Base-by-base conservation (phyloP, 768 basidiomycete genomes). In the Tephrocybe rancida region DNA sequence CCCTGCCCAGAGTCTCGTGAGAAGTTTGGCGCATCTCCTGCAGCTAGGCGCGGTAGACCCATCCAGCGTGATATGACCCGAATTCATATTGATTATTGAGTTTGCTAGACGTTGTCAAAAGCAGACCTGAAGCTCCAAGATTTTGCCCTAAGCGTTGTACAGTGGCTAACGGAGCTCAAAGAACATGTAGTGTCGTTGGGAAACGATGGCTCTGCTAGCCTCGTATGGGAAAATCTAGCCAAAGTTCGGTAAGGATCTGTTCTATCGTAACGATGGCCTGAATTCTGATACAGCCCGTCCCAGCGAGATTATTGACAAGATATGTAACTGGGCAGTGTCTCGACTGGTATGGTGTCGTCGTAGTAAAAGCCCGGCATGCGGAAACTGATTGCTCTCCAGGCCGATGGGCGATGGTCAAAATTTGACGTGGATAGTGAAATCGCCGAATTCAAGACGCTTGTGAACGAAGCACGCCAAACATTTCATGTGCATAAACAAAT, bases 301-400 rank as follows among this genome's bases (percentile, higher is more conserved):
- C 1, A 54, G 53, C 19, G 47, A 41, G 21, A 21, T 54, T 9
- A 42, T 54, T n/a, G 46, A 48, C 19, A 41, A 54, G 29, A 48
- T 54, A 25, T 54, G 53, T 22, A 37, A 48, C 41, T 54, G 53
- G 53, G 53, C 53, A 24, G 21, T 27, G 21, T 27, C 46, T 30
- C 38, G 53, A 37, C 29, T 54, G 21, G 35, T 37, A 37, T 5
- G 14, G 10, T 37, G 11, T 16, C 7, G 10, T 5, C 29, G n/a
- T 16, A 37, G 11, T 16, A 37, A 9, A 13, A 7, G 7, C 13
- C 13, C 7, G 6, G 30, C 5, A 37, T 5, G 14, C 10, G 5
- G 10, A 37, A 37, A 37, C 8, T 13, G 14, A 13, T 37, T 6
- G n/a, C 35, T 9, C 35, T 16, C 7, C 10, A 37, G 35, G 35